Conservation (phyloP, 2,329 filamentous ascomycete genomes). For the Diaporthe longicolla region DNA sequence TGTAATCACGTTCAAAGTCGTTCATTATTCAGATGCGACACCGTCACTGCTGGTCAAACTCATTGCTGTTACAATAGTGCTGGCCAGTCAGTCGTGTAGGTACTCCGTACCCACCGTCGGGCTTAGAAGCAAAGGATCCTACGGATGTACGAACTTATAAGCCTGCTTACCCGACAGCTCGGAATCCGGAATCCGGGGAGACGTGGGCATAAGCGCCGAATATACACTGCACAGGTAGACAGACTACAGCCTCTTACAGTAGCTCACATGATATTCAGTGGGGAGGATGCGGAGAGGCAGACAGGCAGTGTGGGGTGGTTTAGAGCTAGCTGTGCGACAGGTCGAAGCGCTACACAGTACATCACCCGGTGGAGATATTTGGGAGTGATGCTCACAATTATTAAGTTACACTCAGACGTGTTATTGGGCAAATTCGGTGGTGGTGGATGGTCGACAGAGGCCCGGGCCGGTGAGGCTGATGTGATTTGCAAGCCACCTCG, state of each 20-base stretch:
- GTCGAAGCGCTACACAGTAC: background rate
- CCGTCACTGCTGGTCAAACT: background rate
- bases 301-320: background rate
- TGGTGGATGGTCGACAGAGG: constrained; percentile 39
- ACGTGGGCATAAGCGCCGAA: background rate
- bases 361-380: background rate
- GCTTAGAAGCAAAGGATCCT: background rate
- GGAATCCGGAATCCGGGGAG: background rate
- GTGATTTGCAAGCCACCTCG: background rate
- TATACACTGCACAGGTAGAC: background rate
- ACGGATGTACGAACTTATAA: background rate
- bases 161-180: constrained; percentile 10
- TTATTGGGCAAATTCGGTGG: background rate
- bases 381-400: background rate
- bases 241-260: background rate
- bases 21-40: background rate
- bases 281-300: background rate
- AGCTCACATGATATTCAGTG: background rate
- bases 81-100: background rate
- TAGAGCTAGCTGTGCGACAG: background rate
- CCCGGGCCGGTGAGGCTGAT: constrained; percentile 27
- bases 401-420: background rate
- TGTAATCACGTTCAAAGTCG: background rate
- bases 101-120: background rate
- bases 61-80: too few relatives aligned